Base-by-base conservation (phyloP, 371 early-diverging fungal species). In the Apophysomyces ossiformis region DNA sequence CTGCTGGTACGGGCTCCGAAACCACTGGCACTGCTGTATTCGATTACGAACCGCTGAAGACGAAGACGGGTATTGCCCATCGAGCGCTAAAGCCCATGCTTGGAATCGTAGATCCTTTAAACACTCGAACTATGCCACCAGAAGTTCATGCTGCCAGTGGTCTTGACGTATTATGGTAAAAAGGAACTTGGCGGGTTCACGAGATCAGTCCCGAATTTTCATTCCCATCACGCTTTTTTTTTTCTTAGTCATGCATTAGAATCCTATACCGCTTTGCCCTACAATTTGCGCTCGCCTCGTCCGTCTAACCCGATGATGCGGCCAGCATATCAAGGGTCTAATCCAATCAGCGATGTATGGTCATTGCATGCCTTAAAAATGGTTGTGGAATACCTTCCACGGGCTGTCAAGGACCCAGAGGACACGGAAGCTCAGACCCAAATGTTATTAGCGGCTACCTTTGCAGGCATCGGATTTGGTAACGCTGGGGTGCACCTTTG, bases 391-490 rank as follows among this genome's bases (percentile, higher is more conserved):
- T 90, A 93, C 61, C 76, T 96, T 57, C 93, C 92, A 21, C 83
- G 89, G 38, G 90, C 90, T 7, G 88, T 89, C 56, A 84, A 84
- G 54, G 85, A 93, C 69, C 89, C 91, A 1, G 81, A 82, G 57
- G 92, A 96, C 71, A 70, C 68, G 63, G 86, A 84, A 69, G 96
- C 96, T 9, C 92, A 93, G 70, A 83, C 85, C 18, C 87, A 93
- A 63, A 96, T 96, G 96, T 86, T 93, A 46, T 85, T 96, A 46
- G 96, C 96, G 13, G 91, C 95, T 4, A 93, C 96, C 5, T 94
- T 93, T 73, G 96, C 96, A 1, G 96, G 93, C 70, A 94, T 94
- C 66, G 96, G 96, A 44, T 96, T 96, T 68, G 96, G 96, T 63
- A 95, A 95, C 69, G 96, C 95, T 43, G 95, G 95, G 64, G 94